Evolutionary conservation across 768 basidiomycete species (phyloP).

Genomic region (Auricularia sp.): DNA sequence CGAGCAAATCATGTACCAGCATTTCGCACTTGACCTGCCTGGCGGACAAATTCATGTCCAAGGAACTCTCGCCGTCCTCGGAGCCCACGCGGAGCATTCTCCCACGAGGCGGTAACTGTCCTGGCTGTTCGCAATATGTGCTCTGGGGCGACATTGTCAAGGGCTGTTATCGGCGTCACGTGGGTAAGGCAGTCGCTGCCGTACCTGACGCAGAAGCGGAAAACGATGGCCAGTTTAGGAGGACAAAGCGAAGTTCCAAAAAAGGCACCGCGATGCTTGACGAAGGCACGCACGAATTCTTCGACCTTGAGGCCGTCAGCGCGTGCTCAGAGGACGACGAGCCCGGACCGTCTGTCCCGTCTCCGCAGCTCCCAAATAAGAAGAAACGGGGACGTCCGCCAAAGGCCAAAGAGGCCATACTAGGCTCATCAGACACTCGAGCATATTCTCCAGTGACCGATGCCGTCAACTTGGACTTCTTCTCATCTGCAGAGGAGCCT

Average conservation of each 20-base stretch:
- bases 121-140: constrained; percentile 40
- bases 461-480: too few relatives aligned
- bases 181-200: constrained; percentile 15
- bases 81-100: constrained; percentile 24
- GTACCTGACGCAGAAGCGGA: constrained; percentile 7
- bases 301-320: constrained; percentile 19
- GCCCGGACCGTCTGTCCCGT: constrained; percentile 5
- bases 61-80: constrained; percentile 11
- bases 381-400: neutral
- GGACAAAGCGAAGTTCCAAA: neutral
- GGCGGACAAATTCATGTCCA: constrained; percentile 32
- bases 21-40: constrained; percentile 54
- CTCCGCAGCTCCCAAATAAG: neutral
- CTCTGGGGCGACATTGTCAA: constrained; percentile 65
- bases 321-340: constrained; percentile 9
- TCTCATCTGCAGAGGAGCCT: too few relatives aligned
- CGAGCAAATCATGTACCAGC: constrained; percentile 36
- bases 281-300: constrained; percentile 14
- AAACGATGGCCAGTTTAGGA: neutral
- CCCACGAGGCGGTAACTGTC: constrained; percentile 56
- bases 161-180: constrained; percentile 46
- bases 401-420: neutral
- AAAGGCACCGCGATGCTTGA: constrained; percentile 4
- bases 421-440: too few relatives aligned
- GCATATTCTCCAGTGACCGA: too few relatives aligned